Conservation (phyloP, 2,329 filamentous ascomycete species). For the Triangularia verruculosa region DNA sequence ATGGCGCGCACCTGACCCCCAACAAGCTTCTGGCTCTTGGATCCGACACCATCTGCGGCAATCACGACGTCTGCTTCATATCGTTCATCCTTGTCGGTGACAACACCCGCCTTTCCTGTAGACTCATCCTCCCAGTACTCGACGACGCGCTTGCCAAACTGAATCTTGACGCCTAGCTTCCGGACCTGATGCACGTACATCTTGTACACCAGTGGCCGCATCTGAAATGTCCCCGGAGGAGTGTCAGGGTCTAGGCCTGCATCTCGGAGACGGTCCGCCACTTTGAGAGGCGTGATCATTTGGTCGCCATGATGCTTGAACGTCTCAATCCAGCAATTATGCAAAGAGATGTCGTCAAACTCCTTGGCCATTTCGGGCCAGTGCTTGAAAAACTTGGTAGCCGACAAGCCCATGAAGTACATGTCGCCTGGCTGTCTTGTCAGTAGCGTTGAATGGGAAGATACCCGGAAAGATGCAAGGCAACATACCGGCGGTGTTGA, state of each 20-base stretch:
- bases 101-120: constrained; percentile 42
- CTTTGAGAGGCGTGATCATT: constrained; percentile 47
- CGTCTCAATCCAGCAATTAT: constrained; percentile 54
- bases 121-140: constrained; percentile 36
- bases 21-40: constrained; percentile 44
- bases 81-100: constrained; percentile 47
- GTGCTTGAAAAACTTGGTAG: constrained; percentile 49
- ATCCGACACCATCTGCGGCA: constrained; percentile 47
- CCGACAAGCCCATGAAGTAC: constrained; percentile 58
- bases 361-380: constrained; percentile 45
- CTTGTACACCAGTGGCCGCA: constrained; percentile 53
- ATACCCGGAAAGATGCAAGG: background rate
- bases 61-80: constrained; percentile 47
- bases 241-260: constrained; percentile 39
- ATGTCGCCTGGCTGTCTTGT: constrained; percentile 49
- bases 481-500: constrained; percentile 49
- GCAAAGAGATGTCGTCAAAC: constrained; percentile 50
- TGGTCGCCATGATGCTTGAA: constrained; percentile 51
- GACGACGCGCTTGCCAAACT: constrained; percentile 31
- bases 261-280: constrained; percentile 46
- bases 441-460: constrained; percentile 5
- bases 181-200: constrained; percentile 48
- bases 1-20: constrained; percentile 41
- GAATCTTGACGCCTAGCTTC: constrained; percentile 29
- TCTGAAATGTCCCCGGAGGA: constrained; percentile 53